These are phyloP conservation scores for Hirsutella thompsonii DNA, from an alignment of 2,329 filamentous ascomycete genomes.

Conservation along the genomic window DNA sequence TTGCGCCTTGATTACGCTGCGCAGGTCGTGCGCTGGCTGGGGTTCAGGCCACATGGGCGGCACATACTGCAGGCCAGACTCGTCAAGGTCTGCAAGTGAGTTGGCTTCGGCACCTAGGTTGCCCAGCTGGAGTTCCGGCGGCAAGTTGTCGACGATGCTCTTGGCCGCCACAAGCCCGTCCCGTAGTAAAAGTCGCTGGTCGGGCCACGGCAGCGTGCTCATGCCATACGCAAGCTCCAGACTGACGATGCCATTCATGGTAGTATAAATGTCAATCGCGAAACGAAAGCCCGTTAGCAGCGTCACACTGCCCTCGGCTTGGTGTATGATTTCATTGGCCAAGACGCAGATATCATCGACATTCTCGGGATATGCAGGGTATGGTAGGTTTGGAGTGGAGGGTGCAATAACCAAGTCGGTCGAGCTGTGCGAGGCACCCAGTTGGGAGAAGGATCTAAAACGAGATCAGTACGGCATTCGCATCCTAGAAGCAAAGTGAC, in stretches of 20 bases:
- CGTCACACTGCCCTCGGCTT: constrained; percentile 55
- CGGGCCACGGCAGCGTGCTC: constrained; percentile 61
- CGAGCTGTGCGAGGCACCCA: constrained; percentile 57
- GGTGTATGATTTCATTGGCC: constrained; percentile 54
- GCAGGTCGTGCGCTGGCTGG: constrained; percentile 35
- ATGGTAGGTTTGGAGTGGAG: constrained; percentile 60
- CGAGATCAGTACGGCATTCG: background rate
- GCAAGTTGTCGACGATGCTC: constrained; percentile 51
- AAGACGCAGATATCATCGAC: constrained; percentile 77
- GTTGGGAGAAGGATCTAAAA: constrained; percentile 60
- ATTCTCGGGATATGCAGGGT: constrained; percentile 68
- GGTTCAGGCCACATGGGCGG: constrained; percentile 34
- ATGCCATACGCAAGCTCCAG: constrained; percentile 74
- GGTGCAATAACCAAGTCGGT: constrained; percentile 65
- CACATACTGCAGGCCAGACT: constrained; percentile 36
- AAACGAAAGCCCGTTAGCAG: constrained; percentile 70
- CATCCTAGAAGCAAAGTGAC: background rate
- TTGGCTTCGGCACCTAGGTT: constrained; percentile 21
- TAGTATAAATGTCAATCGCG: constrained; percentile 64
- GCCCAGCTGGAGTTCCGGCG: constrained; percentile 52
- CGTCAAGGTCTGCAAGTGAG: constrained; percentile 26
- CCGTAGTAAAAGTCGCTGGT: constrained; percentile 62
- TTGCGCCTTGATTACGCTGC: constrained; percentile 34
- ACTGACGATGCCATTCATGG: constrained; percentile 67
- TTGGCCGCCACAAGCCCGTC: constrained; percentile 61